phyloP scores from a whole-genome alignment of 495 filamentous ascomycete genomes.

The Penicillium malachiteum region DNA sequence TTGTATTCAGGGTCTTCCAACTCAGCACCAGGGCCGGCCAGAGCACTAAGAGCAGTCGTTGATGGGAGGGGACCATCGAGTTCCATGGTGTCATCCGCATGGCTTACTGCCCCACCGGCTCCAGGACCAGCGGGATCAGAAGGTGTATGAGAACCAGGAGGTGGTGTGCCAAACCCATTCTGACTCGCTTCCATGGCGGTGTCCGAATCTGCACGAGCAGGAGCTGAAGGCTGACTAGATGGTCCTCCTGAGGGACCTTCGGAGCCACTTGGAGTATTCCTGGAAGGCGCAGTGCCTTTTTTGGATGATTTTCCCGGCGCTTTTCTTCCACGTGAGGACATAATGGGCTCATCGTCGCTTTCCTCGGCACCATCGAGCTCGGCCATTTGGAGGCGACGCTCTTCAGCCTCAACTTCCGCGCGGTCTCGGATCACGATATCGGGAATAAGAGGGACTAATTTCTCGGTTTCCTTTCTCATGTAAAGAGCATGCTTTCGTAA shows the following conservation, averaged over 20 bases:
- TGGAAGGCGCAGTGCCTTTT: constrained; percentile 71
- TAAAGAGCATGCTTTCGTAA: constrained; percentile 90
- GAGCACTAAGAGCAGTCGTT: constrained; percentile 57
- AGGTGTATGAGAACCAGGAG: constrained; percentile 74
- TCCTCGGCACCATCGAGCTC: constrained; percentile 82
- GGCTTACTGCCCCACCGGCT: constrained; percentile 56
- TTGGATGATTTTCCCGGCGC: constrained; percentile 70
- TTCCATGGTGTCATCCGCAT: constrained; percentile 79
- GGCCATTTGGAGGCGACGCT: constrained; percentile 73
- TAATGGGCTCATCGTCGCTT: constrained; percentile 97
- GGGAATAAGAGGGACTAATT: constrained; percentile 90
- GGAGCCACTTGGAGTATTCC: constrained; percentile 63
- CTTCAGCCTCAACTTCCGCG: constrained; percentile 95
- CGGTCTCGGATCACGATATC: constrained; percentile 86
- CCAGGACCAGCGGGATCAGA: constrained; percentile 68
- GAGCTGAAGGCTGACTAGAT: constrained; percentile 52
- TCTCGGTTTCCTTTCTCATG: constrained; percentile 96
- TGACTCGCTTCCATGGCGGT: constrained; percentile 64
- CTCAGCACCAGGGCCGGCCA: constrained; percentile 46
- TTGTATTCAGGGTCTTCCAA: constrained; percentile 88
- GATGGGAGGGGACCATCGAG: constrained; percentile 65
- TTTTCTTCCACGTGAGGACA: constrained; percentile 92
- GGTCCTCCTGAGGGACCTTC: constrained; percentile 70
- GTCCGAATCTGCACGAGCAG: constrained; percentile 62
- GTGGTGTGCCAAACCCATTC: constrained; percentile 80